A percentile compares a stretch with the other conserved stretches of the same genome.
These are phyloP conservation scores for Austropuccinia psidii DNA, from an alignment of 1,284 basidiomycete genomes.

Conservation along the genomic window DNA sequence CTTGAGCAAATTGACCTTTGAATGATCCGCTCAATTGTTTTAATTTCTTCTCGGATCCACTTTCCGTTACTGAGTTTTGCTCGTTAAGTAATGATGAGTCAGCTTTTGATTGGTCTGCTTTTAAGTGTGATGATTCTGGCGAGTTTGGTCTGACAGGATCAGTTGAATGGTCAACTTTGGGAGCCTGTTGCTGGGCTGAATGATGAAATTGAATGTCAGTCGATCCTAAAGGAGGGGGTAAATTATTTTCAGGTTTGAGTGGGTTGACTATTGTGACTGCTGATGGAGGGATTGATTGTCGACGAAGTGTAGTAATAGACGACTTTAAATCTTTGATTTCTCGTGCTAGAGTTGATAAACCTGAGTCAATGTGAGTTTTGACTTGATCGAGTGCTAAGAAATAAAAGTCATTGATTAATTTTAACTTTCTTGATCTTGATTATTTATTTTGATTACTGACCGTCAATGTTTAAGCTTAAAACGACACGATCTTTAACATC, in stretches of 20 bases:
- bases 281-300: conserved; percentile 50
- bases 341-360: conserved; percentile 73
- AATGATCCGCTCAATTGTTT: conserved; percentile 63
- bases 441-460: conserved; percentile 54
- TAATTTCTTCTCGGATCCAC: conserved; percentile 52
- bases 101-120: too few species aligned
- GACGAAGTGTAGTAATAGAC: conserved; percentile 54
- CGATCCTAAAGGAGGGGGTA: conserved; percentile 51
- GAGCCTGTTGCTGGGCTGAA: conserved; percentile 58
- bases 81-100: not conserved
- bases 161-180: conserved; percentile 31
- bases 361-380: conserved; percentile 90
- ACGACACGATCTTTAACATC: conserved; percentile 82
- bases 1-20: conserved; percentile 84
- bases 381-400: conserved; percentile 87
- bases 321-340: conserved; percentile 84
- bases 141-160: conserved; percentile 13
- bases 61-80: not conserved
- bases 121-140: conserved; percentile 23
- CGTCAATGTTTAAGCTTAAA: conserved; percentile 89
- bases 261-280: too few species aligned
- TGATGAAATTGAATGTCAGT: conserved; percentile 59
- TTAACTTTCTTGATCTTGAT: not conserved
- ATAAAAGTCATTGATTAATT: not conserved
- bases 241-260: not conserved